Percentiles rank a stretch among this genome's conserved stretches.
These are phyloP conservation scores for Salvia rosmarinus DNA, from an alignment of 257 asterid species.

Conservation along the genomic window DNA sequence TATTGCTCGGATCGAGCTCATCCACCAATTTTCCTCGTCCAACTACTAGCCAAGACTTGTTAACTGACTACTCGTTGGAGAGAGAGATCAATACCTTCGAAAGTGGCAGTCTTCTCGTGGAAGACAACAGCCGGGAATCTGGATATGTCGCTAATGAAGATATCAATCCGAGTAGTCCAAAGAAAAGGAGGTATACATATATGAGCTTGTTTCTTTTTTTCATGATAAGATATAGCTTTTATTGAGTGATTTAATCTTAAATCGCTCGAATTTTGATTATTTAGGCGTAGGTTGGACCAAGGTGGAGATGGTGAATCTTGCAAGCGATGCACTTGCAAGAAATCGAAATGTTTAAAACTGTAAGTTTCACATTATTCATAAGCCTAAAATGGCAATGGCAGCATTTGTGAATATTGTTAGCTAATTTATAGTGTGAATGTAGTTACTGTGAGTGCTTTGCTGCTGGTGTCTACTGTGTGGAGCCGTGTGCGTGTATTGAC, in stretches of 20 bases:
- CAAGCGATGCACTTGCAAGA: conserved; percentile 71
- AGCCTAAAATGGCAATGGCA: not conserved
- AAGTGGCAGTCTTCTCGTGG: conserved; percentile 43
- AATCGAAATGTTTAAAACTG: conserved; percentile 71
- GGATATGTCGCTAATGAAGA: conserved; percentile 50
- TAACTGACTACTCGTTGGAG: conserved; percentile 44
- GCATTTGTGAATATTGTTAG: not conserved
- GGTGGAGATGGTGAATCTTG: conserved; percentile 49
- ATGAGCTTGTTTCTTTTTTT: not conserved
- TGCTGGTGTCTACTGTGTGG: conserved; percentile 72
- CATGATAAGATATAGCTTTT: not conserved
- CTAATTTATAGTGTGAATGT: conserved; percentile 20
- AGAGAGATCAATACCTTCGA: conserved; percentile 42
- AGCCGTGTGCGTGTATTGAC: conserved; percentile 66
- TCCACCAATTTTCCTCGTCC: conserved; percentile 41
- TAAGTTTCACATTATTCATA: conserved; percentile 35
- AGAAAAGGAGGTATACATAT: conserved; percentile 52
- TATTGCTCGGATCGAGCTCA: conserved; percentile 50
- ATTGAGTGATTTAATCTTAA: not conserved
- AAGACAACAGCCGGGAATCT: conserved; percentile 50
- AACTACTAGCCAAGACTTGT: conserved; percentile 44
- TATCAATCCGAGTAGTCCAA: conserved; percentile 56
- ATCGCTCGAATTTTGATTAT: conserved; percentile 22
- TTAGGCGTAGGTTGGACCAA: conserved; percentile 52
- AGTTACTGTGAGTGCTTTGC: conserved; percentile 83